Percentiles rank a stretch among this genome's conserved stretches.
These are phyloP conservation scores for Globisporangium mamillatum DNA, from an alignment of 352 stramenopile species.

Conservation along the genomic window DNA sequence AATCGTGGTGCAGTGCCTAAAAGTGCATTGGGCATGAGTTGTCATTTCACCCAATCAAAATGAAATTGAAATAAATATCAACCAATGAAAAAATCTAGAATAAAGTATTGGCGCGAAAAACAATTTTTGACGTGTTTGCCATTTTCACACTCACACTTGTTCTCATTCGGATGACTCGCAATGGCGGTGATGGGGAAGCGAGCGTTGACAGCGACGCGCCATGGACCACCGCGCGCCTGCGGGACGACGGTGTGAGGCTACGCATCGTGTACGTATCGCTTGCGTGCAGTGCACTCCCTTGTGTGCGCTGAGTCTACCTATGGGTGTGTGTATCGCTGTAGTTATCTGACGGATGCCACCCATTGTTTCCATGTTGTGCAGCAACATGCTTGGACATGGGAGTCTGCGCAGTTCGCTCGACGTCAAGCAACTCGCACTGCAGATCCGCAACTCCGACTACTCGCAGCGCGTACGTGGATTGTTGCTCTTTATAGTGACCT, in stretches of 20 bases:
- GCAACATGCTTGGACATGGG: constrained; percentile 64
- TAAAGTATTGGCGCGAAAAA: constrained; percentile 5
- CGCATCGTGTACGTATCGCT: constrained; percentile 47
- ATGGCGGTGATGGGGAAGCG: background rate
- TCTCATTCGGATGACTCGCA: constrained; percentile 1
- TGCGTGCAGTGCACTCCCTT: background rate
- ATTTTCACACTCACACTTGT: background rate
- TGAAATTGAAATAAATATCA: background rate
- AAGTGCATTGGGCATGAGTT: background rate
- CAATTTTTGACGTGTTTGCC: background rate
- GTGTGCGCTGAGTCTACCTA: background rate
- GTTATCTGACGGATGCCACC: background rate
- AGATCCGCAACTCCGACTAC: constrained; percentile 75
- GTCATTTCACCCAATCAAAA: background rate
- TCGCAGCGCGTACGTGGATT: constrained; percentile 35
- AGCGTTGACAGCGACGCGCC: background rate
- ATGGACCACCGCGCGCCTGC: constrained; percentile 43
- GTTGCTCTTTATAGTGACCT: background rate
- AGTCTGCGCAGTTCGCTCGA: constrained; percentile 52
- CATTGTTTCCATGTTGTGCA: constrained; percentile 14
- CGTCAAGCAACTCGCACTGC: constrained; percentile 57
- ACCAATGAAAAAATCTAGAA: background rate
- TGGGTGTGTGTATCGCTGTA: background rate
- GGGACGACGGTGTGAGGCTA: constrained; percentile 49
- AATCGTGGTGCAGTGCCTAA: background rate